phyloP scores from a whole-genome alignment of 805 yeast genomes.

The Candida tallmaniae region DNA sequence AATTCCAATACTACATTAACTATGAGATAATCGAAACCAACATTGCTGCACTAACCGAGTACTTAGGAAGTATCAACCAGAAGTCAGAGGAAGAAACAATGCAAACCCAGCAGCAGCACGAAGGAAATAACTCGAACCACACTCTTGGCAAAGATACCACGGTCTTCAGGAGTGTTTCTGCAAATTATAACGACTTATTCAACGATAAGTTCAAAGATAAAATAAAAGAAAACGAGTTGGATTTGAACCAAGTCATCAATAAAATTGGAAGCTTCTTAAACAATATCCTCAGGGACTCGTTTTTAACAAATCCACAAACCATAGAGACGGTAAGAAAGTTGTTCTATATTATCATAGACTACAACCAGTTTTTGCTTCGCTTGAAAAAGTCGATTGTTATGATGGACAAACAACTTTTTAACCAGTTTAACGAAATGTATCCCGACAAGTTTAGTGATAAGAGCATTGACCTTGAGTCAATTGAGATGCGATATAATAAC shows the following conservation, averaged over 20 bases:
- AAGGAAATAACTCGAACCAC: neutral
- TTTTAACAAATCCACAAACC: conserved; percentile 56
- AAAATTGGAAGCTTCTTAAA: conserved; percentile 53
- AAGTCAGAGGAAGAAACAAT: neutral
- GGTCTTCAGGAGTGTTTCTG: conserved; percentile 1
- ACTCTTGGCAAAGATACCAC: neutral
- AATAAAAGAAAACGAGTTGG: conserved; percentile 7
- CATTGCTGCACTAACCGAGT: conserved; percentile 39
- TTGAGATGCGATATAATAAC: conserved; percentile 35
- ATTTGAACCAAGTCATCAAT: conserved; percentile 14
- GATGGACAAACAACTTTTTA: conserved; percentile 44
- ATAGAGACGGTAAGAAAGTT: conserved; percentile 43
- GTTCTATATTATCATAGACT: conserved; percentile 44
- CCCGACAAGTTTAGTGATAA: conserved; percentile 37
- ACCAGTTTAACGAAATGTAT: conserved; percentile 26
- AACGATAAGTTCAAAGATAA: conserved; percentile 11
- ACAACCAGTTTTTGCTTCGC: conserved; percentile 46
- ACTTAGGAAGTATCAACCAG: conserved; percentile 11
- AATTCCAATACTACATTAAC: conserved; percentile 51
- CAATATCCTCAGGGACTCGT: conserved; percentile 59
- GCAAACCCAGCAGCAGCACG: neutral
- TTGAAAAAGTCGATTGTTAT: conserved; percentile 51
- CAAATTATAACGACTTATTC: conserved; percentile 17
- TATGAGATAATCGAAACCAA: conserved; percentile 56
- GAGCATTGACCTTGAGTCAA: conserved; percentile 35